Evolutionary conservation across 768 basidiomycete species (phyloP), one percentile per base, ranked within the genome.

Genomic region (Boletus vinaceobasis): DNA sequence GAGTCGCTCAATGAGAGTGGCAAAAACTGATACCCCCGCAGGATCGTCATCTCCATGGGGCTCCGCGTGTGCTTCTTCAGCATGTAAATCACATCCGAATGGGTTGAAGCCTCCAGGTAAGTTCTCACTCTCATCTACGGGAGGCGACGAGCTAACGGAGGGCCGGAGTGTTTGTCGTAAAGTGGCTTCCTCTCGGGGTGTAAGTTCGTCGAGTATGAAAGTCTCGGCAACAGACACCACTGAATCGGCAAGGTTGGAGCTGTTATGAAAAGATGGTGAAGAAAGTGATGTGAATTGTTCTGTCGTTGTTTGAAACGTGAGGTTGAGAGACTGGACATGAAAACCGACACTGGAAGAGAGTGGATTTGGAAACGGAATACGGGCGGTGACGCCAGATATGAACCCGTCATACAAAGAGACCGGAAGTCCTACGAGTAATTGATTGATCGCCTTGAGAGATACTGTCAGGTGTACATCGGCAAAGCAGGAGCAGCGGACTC

Each of bases 281-380:
- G 32, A 37, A 44, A 55, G 45, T 43, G 61, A 46, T 62, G 39
- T 29, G 40, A 49, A 50, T 37, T 63, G 55, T 44, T 63, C 61
- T 43, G 53, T 68, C 19, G 60, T 67, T 50, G 84, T 73, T 62
- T 81, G 76, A 64, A 88, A 81, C n/a, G 79, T 80, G 56, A 93
- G 80, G 65, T 85, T 80, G 23, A 90, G 74, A 17, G 87, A 83
- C 56, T 83, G 78, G 46, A 90, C 61, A 44, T 86, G 86, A 57
- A 90, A 75, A 35, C 87, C 85, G 56, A 93, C 75, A 21, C 80
- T 82, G 3, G 88, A 85, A 2, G 85, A 84, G 48, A 93, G 75
- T 35, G 90, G 88, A 66, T 93, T 93, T 14, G 90, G 88, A 81
- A 88, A 90, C 46, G 92, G 90, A 48, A 97, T 82, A 47, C 84